Evolutionary conservation across 202 grass and related monocot genomes (phyloP).

Genomic region (Schoenoplectus triqueter): DNA sequence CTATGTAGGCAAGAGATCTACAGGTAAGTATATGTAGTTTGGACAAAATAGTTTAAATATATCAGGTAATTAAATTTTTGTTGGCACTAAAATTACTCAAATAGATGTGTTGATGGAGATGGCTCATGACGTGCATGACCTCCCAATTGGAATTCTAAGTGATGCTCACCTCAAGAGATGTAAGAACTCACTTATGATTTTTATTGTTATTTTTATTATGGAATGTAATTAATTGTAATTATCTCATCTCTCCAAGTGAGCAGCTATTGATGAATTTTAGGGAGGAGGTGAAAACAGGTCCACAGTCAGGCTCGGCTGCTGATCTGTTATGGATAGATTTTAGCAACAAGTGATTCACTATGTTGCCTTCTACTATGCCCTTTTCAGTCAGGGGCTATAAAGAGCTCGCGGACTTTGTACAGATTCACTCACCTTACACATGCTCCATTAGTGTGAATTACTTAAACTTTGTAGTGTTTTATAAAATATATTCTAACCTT

Average conservation of each 20-base stretch:
- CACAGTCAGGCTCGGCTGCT: slow-evolving; percentile 34
- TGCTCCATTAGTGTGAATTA: background rate
- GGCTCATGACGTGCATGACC: slow-evolving; percentile 58
- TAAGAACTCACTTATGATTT: slow-evolving; percentile 29
- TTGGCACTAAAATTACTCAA: slow-evolving; percentile 6
- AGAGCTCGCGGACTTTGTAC: slow-evolving; percentile 69
- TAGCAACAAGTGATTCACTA: slow-evolving; percentile 86
- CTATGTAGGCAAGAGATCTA: slow-evolving; percentile 93
- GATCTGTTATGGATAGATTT: slow-evolving; percentile 60
- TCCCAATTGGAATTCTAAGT: slow-evolving; percentile 75
- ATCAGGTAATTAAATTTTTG: background rate
- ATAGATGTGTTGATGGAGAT: slow-evolving; percentile 82
- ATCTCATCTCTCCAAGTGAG: slow-evolving; percentile 49
- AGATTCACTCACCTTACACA: background rate
- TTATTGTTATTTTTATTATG: slow-evolving; percentile 18
- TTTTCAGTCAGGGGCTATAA: slow-evolving; percentile 54
- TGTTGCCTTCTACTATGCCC: slow-evolving; percentile 67
- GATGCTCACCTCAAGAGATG: slow-evolving; percentile 74
- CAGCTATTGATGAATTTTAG: slow-evolving; percentile 56
- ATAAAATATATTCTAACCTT: background rate
- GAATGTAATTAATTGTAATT: slow-evolving; percentile 3
- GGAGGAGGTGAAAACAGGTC: slow-evolving; percentile 35
- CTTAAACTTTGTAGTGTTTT: background rate
- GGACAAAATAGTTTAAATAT: background rate
- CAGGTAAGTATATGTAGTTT: slow-evolving; percentile 43